Evolutionary conservation across 2,329 filamentous ascomycete genomes (phyloP).

Genomic region (Trichoderma polysporum): DNA sequence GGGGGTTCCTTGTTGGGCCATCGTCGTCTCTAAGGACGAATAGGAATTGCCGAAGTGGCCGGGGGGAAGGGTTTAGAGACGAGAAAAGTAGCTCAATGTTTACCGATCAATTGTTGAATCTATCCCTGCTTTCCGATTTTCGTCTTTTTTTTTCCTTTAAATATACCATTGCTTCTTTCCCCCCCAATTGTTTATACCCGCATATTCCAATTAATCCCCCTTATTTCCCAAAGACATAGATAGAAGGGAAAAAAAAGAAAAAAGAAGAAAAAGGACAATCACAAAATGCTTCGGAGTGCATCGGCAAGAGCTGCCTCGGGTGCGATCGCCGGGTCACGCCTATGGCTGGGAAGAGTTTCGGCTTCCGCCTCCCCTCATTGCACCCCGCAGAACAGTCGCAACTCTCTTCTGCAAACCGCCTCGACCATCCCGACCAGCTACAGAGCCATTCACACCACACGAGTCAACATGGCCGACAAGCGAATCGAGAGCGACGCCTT

Average conservation of each 20-base stretch:
- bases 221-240: background rate
- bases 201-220: background rate
- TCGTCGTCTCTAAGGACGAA: too few relatives aligned
- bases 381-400: slow-evolving; percentile 7
- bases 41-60: too few relatives aligned
- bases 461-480: slow-evolving; percentile 52
- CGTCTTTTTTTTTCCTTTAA: background rate
- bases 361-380: background rate
- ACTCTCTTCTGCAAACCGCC: background rate
- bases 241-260: background rate
- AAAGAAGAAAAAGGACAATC: background rate
- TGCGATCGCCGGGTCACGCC: slow-evolving; percentile 9
- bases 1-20: too few relatives aligned
- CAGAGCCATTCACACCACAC: slow-evolving; percentile 24
- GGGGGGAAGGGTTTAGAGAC: too few relatives aligned
- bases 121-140: too few relatives aligned
- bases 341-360: slow-evolving; percentile 3
- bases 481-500: slow-evolving; percentile 91
- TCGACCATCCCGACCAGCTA: background rate
- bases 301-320: slow-evolving; percentile 14
- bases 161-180: background rate
- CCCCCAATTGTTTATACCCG: background rate
- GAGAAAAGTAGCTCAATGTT: background rate
- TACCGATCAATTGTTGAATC: background rate
- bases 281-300: slow-evolving; percentile 18